Conservation (phyloP, 1,284 basidiomycete species). For the Schizophyllum amplum region DNA sequence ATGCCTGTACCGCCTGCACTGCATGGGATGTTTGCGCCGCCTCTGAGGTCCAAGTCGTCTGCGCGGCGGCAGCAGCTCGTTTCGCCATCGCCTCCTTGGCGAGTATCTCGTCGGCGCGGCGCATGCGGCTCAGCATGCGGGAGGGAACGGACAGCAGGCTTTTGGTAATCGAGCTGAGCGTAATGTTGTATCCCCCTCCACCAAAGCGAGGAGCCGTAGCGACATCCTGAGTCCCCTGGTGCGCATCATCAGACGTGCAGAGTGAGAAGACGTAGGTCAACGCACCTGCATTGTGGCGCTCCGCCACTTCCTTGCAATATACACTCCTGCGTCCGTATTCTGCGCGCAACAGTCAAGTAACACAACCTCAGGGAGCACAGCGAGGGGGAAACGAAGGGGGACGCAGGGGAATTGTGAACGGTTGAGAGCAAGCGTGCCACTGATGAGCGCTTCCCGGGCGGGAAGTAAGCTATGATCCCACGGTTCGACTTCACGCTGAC, state of each 20-base stretch:
- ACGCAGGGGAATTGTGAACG: no score
- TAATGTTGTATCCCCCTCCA: conserved; percentile 22
- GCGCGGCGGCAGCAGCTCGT: not conserved
- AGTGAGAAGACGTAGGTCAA: not conserved
- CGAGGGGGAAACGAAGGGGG: no score
- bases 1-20: no score
- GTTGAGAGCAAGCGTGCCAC: no score
- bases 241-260: not conserved
- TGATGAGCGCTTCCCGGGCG: no score
- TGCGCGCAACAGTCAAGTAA: no score
- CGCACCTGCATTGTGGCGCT: not conserved
- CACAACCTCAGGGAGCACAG: no score
- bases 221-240: not conserved
- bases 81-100: conserved; percentile 1
- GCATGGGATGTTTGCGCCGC: not conserved
- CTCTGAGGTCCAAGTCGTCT: no score
- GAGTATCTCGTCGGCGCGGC: conserved; percentile 23
- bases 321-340: no score
- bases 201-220: conserved; percentile 9
- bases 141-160: conserved; percentile 28
- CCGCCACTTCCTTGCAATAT: no score
- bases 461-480: no score
- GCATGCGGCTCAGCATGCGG: conserved; percentile 33
- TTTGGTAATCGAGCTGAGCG: conserved; percentile 30
- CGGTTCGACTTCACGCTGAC: no score